Evolutionary conservation across 2,329 filamentous ascomycete species (phyloP).

Genomic region (Elsinoe necatrix): DNA sequence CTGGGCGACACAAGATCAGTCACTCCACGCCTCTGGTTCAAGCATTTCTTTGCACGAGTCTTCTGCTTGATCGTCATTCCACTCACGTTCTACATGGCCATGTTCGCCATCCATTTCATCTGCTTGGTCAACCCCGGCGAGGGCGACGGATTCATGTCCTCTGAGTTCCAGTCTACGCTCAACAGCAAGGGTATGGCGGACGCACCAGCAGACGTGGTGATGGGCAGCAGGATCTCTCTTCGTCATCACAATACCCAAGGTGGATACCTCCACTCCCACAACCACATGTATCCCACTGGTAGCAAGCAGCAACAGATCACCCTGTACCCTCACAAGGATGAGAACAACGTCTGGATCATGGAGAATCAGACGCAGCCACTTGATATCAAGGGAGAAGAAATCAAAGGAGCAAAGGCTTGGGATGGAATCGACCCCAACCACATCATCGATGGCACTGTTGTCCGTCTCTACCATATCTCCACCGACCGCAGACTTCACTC

Average conservation of each 20-base stretch:
- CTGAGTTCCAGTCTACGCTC: constrained; percentile 94
- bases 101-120: constrained; percentile 95
- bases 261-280: constrained; percentile 93
- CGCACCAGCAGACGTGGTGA: constrained; percentile 81
- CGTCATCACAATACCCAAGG: constrained; percentile 96
- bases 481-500: constrained; percentile 90
- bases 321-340: constrained; percentile 96
- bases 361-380: constrained; percentile 93
- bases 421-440: constrained; percentile 60
- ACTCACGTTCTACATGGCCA: constrained; percentile 81
- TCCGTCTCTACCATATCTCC: constrained; percentile 74
- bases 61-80: constrained; percentile 92
- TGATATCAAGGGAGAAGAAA: constrained; percentile 56
- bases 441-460: constrained; percentile 69
- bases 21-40: constrained; percentile 81
- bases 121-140: constrained; percentile 92
- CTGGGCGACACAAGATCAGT: constrained; percentile 84
- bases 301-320: constrained; percentile 99
- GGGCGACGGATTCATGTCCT: constrained; percentile 98
- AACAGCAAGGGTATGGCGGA: constrained; percentile 97
- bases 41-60: constrained; percentile 83
- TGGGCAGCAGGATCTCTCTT: constrained; percentile 76
- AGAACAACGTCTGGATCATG: constrained; percentile 89
- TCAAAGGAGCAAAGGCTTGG: constrained; percentile 79
- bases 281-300: constrained; percentile 93